Percentiles rank a stretch among this genome's conserved stretches.
Conservation (phyloP, 2,329 filamentous ascomycete species). For the Graphilbum sp. region DNA sequence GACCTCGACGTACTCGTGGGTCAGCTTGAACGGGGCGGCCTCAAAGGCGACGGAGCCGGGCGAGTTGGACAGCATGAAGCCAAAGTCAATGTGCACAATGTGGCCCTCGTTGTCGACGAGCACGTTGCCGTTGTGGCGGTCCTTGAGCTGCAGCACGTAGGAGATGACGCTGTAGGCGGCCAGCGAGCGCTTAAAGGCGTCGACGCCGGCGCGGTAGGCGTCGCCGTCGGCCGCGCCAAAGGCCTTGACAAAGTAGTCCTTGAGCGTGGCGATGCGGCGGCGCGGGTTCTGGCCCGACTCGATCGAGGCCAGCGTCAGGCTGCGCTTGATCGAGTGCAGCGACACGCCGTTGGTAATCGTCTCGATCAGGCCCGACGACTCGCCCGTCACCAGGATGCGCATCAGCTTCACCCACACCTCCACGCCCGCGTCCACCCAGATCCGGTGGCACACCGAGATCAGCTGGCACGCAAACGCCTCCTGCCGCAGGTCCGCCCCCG, state of each 20-base stretch:
- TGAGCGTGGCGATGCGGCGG: slow-evolving; percentile 62
- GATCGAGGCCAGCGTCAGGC: slow-evolving; percentile 58
- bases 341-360: slow-evolving; percentile 81
- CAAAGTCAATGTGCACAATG: slow-evolving; percentile 80
- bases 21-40: slow-evolving; percentile 69
- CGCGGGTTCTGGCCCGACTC: slow-evolving; percentile 57
- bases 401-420: slow-evolving; percentile 82
- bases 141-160: slow-evolving; percentile 71
- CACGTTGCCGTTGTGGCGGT: slow-evolving; percentile 75
- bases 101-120: slow-evolving; percentile 74
- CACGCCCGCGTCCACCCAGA: slow-evolving; percentile 59
- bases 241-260: slow-evolving; percentile 66
- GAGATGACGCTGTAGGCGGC: slow-evolving; percentile 76
- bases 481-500: slow-evolving; percentile 65
- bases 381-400: slow-evolving; percentile 73
- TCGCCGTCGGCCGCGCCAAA: slow-evolving; percentile 58
- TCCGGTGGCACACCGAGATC: slow-evolving; percentile 65
- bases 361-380: slow-evolving; percentile 71
- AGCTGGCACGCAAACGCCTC: slow-evolving; percentile 79
- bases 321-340: slow-evolving; percentile 72
- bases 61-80: slow-evolving; percentile 79
- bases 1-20: slow-evolving; percentile 73
- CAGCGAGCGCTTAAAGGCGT: slow-evolving; percentile 66
- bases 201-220: slow-evolving; percentile 53
- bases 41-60: slow-evolving; percentile 74